These are phyloP conservation scores for Boletus smithii DNA, from an alignment of 1,284 basidiomycete species.

Conservation along the genomic window DNA sequence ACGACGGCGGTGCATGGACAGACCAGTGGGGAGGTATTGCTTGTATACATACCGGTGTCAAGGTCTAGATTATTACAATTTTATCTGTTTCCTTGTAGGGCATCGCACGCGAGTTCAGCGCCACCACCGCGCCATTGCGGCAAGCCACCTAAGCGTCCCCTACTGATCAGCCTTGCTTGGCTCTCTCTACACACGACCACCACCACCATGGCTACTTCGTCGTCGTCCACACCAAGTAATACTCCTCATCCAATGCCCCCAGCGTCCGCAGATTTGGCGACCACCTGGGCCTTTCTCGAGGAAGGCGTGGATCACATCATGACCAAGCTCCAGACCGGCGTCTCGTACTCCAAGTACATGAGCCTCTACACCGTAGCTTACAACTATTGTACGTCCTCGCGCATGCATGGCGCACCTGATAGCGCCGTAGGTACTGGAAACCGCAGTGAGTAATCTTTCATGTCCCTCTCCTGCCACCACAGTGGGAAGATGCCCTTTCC, in stretches of 20 bases:
- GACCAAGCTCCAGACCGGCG: conserved; percentile 83
- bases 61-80: conserved; percentile 44
- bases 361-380: conserved; percentile 91
- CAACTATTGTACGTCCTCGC: conserved; percentile 94
- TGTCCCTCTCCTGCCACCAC: conserved; percentile 6
- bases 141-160: conserved; percentile 8
- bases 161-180: conserved; percentile 10
- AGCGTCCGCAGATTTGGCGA: conserved; percentile 68
- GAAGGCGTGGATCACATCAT: conserved; percentile 92
- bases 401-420: conserved; percentile 68
- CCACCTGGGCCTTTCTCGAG: conserved; percentile 87
- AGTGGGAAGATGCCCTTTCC: conserved; percentile 17
- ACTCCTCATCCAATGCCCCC: conserved; percentile 50
- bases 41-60: conserved; percentile 82
- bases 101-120: conserved; percentile 16
- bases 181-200: conserved; percentile 27
- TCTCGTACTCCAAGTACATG: conserved; percentile 92
- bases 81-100: neutral
- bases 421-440: conserved; percentile 43
- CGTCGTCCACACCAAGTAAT: conserved; percentile 14
- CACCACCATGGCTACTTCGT: conserved; percentile 32
- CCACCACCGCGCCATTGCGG: conserved; percentile 31
- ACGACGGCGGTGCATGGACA: conserved; percentile 85
- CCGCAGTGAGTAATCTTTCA: conserved; percentile 49
- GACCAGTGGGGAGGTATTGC: conserved; percentile 87